These are phyloP conservation scores for Cardamine occulta DNA, from an alignment of 345 rosid species.

Conservation along the genomic window DNA sequence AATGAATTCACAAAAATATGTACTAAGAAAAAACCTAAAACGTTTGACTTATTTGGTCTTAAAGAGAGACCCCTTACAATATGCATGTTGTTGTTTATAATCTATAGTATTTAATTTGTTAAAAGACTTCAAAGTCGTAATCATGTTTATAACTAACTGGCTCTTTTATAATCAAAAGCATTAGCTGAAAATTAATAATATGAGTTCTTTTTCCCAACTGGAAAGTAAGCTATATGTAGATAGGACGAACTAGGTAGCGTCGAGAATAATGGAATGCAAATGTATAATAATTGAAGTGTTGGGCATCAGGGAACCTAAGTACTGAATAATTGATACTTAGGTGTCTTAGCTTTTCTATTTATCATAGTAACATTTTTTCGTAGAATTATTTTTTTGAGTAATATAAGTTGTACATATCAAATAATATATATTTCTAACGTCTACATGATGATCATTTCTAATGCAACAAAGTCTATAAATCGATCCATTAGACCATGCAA, in stretches of 20 bases:
- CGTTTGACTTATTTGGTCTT: background rate
- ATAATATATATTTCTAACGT: background rate
- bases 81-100: too few species aligned
- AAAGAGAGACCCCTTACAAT: background rate
- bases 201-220: conserved; percentile 21
- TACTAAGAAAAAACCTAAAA: background rate
- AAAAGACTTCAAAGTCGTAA: background rate
- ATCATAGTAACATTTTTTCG: background rate
- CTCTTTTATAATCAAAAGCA: conserved; percentile 4
- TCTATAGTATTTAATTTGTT: background rate
- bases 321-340: conserved; percentile 35
- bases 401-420: background rate
- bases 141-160: background rate
- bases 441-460: background rate
- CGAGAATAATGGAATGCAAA: conserved; percentile 31
- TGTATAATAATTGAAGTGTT: conserved; percentile 34
- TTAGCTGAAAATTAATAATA: conserved; percentile 3
- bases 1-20: background rate
- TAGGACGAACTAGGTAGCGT: conserved; percentile 28
- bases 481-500: background rate
- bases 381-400: background rate
- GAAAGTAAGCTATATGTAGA: conserved; percentile 38
- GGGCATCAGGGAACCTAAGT: conserved; percentile 41
- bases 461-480: background rate
- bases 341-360: conserved; percentile 20